Conservation (phyloP, 495 filamentous ascomycete species). For the Pyrenopolyporus hunteri region DNA sequence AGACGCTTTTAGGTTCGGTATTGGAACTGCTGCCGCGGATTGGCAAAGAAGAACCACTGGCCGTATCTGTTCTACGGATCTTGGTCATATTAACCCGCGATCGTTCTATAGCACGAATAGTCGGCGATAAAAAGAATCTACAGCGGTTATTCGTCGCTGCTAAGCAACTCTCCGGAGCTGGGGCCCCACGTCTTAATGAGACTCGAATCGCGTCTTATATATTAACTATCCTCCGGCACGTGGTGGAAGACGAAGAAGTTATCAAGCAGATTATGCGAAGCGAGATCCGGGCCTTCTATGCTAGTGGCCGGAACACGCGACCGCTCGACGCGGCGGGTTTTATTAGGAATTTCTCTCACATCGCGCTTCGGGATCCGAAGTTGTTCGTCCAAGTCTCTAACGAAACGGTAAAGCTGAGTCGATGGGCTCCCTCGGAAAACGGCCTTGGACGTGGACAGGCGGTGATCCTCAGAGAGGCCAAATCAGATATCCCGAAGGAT, state of each 20-base stretch:
- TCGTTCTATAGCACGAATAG: conserved; percentile 70
- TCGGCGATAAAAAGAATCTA: conserved; percentile 87
- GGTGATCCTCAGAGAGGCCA: conserved; percentile 45
- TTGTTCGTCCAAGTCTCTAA: conserved; percentile 91
- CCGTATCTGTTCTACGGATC: conserved; percentile 80
- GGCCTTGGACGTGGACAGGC: conserved; percentile 57
- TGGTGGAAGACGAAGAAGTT: conserved; percentile 91
- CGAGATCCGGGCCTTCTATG: conserved; percentile 73
- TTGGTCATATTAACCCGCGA: conserved; percentile 89
- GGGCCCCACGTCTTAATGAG: conserved; percentile 75
- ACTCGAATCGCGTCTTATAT: conserved; percentile 62
- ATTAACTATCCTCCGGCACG: conserved; percentile 87
- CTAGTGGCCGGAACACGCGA: conserved; percentile 70
- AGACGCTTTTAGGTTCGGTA: conserved; percentile 72
- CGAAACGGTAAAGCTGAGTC: conserved; percentile 78
- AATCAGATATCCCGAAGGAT: conserved; percentile 45
- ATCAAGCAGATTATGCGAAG: conserved; percentile 91
- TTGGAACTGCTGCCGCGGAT: conserved; percentile 83
- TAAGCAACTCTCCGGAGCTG: conserved; percentile 81
- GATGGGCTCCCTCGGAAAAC: conserved; percentile 51
- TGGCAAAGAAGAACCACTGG: conserved; percentile 83
- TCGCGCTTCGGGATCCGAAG: conserved; percentile 81
- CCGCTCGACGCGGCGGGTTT: conserved; percentile 73
- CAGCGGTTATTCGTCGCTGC: conserved; percentile 93
- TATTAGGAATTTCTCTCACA: conserved; percentile 77